Base-by-base conservation (phyloP, 225 moss, liverwort and hornwort genomes). In the Anthoceros angustus region DNA sequence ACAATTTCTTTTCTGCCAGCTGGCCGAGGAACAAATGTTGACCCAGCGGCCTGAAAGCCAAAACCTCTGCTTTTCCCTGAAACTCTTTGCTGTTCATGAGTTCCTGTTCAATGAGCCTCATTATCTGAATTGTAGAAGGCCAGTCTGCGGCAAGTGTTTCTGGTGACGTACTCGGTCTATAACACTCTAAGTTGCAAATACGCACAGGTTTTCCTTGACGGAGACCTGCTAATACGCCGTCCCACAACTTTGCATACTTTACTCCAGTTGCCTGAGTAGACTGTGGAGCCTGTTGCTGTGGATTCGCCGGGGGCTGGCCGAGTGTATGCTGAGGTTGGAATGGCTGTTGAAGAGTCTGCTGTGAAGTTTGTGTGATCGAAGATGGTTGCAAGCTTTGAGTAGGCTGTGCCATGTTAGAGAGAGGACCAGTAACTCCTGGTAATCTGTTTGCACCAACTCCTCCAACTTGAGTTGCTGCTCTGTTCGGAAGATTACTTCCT, bases 81-180 rank as follows among this genome's bases (percentile, higher is more conserved):
- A 86, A 89, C 65, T 98, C 95, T 77, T 91, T 98, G 76, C 70
- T 67, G 60, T 0, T 69, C 62, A 64, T 26, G 72, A 85, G 90
- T 43, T 95, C 91, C 75, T 95, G 94, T 25, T 86, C 86, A 83
- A 95, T 95, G 39, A 95, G 91, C 68, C 94, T 86, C 76, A 95
- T 88, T 71, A 95, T 95, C 77, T 95, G 94, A 90, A 95, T 90
- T 61, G 94, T 95, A 43, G 76, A 39, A 66, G 91, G 94, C 94
- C 94, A 95, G 78, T 95, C 91, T 39, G 75, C 86, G 73, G 94
- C 91, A 76, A 95, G 79, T 71, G 90, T 55, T 91, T 90, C 62
- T 63, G 21, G 66, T 62, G 70, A 73, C 64, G 73, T 42, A 63
- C 63, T 42, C 49, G 41, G 9, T 20, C 62, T 23, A 60, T 18